Base-by-base conservation (phyloP, 2,329 filamentous ascomycete genomes). In the Colletotrichum chlorophyti region DNA sequence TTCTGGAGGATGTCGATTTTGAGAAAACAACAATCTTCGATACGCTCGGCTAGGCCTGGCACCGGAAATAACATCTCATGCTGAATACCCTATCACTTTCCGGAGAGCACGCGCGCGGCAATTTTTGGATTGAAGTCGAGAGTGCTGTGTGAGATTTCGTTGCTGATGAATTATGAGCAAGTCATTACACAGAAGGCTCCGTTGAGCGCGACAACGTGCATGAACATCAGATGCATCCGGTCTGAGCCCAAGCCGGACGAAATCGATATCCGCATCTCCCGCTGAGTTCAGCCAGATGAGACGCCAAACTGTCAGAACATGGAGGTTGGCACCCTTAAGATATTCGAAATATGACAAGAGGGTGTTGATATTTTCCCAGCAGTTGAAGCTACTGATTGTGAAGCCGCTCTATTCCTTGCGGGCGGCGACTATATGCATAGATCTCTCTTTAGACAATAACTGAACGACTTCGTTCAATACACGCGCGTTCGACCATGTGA, bases 371-470 rank as follows among this genome's bases (percentile, higher is more conserved):
- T 86, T 80, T 65, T 84, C 80, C 80, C 81, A 85, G 70, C 82
- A 84, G 65, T 83, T 83, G 35, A 85, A 71, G 11, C 77, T 78
- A 0, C 83, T 83, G 9, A 85, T 73, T 7, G n/a, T n/a, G n/a
- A n/a, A n/a, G n/a, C n/a, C n/a, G n/a, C n/a, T n/a, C n/a, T n/a
- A n/a, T n/a, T n/a, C n/a, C n/a, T n/a, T n/a, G n/a, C n/a, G n/a
- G n/a, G n/a, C n/a, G n/a, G n/a, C n/a, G n/a, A n/a, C n/a, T n/a
- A n/a, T n/a, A n/a, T n/a, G n/a, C n/a, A n/a, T n/a, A n/a, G n/a
- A n/a, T n/a, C n/a, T n/a, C n/a, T n/a, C n/a, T n/a, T n/a, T n/a
- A n/a, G n/a, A n/a, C n/a, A n/a, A n/a, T n/a, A n/a, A n/a, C n/a
- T n/a, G n/a, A n/a, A n/a, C n/a, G n/a, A n/a, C n/a, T n/a, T n/a